These are phyloP conservation scores for Penicillium concentricum DNA, from an alignment of 2,329 filamentous ascomycete species.

Conservation along the genomic window DNA sequence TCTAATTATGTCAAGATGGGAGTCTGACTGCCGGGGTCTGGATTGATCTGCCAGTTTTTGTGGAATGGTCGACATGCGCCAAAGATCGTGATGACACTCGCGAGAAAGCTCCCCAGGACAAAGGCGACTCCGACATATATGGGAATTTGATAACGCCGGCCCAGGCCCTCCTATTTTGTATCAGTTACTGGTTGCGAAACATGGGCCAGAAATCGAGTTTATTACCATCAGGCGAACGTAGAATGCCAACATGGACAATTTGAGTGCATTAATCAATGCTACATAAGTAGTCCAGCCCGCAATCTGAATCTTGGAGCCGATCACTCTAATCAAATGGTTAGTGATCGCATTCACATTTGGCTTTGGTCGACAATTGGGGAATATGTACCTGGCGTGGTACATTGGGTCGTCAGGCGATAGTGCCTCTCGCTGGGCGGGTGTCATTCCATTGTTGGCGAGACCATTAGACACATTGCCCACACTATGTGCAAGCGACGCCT, in stretches of 20 bases:
- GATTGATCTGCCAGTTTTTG: constrained; percentile 58
- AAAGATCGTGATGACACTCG: constrained; percentile 49
- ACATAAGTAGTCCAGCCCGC: constrained; percentile 54
- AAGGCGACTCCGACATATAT: constrained; percentile 52
- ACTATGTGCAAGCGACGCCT: constrained; percentile 49
- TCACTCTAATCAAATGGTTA: constrained; percentile 32
- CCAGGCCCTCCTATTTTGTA: constrained; percentile 23
- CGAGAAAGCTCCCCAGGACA: constrained; percentile 48
- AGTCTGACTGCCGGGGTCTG: constrained; percentile 54
- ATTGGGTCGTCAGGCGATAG: constrained; percentile 45
- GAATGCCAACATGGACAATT: constrained; percentile 55
- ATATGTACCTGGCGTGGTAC: constrained; percentile 38
- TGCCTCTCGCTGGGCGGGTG: constrained; percentile 45
- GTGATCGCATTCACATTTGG: neutral
- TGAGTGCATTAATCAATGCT: constrained; percentile 51
- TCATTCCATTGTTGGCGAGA: constrained; percentile 58
- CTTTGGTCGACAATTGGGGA: neutral
- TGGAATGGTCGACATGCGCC: constrained; percentile 52
- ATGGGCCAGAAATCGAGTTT: neutral
- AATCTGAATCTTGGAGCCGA: constrained; percentile 54
- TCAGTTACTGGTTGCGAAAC: neutral
- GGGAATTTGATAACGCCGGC: constrained; percentile 31
- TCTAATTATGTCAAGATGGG: neutral
- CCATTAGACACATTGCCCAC: constrained; percentile 48
- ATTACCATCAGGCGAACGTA: constrained; percentile 51